Base-by-base conservation (phyloP, 2,329 filamentous ascomycete species). In the Xylariaceae sp. region DNA sequence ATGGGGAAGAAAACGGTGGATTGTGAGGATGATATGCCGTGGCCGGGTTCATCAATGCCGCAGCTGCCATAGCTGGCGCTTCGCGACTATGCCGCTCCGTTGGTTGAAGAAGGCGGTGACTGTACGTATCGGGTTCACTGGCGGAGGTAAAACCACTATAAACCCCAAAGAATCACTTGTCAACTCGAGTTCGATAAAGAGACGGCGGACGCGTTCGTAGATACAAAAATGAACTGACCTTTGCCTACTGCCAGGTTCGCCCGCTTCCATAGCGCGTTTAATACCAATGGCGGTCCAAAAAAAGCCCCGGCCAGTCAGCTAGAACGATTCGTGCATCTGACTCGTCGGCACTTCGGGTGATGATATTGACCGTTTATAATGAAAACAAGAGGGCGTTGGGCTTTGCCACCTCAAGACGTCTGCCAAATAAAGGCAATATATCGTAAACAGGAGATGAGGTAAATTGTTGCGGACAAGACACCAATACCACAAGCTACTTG, bases 241-340 rank as follows among this genome's bases (percentile, higher is more conserved):
- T 71, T 70, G 69, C 69, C 69, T 72, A 67, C 65, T 65, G 60
- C 68, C 67, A 68, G 69, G 70, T 69, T 69, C 68, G 67, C 68
- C 70, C 66, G 67, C 60, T 68, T 72, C 70, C 70, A 72, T 72
- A 70, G 68, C 70, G 67, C 68, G 66, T 70, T 67, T 66, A 58
- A 65, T 68, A 59, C 66, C 69, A 66, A 63, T 65, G 56, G 61
- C 62, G 62, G 58, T 70, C 61, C 69, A 69, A 67, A 67, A 64
- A 67, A 64, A 67, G 57, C 67, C 69, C 70, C 68, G 67, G 65
- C 67, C 63, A 65, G 51, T 63, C 57, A 64, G 57, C 62, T 68
- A 70, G 56, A 55, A 65, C 61, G 54, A 65, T 65, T 65, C 58
- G 68, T 70, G 67, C 67, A 71, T 71, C 68, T 71, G 67, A 66